A percentile compares a stretch with the other conserved stretches of the same genome.
phyloP scores from a whole-genome alignment of 2,329 filamentous ascomycete species.

The Fusarium irregulare region DNA sequence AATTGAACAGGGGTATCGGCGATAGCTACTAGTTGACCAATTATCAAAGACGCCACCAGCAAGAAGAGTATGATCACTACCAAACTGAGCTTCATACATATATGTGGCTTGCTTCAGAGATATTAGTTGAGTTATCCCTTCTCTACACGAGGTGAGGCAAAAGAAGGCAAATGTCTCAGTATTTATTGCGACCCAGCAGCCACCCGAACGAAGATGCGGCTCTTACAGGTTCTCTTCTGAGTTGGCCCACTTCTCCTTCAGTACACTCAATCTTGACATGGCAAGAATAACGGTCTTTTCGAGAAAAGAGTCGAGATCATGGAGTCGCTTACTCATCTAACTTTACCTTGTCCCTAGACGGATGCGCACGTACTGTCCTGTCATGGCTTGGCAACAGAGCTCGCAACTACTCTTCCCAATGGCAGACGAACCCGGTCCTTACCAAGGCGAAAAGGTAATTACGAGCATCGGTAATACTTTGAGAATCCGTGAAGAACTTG shows the following conservation, averaged over 20 bases:
- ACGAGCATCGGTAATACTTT: background rate
- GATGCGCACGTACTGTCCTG: background rate
- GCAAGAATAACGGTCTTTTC: background rate
- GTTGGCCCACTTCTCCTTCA: background rate
- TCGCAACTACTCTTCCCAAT: background rate
- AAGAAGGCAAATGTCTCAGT: background rate
- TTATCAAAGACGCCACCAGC: background rate
- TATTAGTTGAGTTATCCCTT: background rate
- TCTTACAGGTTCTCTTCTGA: background rate
- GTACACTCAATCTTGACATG: background rate
- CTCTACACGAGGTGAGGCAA: background rate
- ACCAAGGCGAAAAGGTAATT: background rate
- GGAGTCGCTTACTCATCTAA: background rate
- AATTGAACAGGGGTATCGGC: background rate
- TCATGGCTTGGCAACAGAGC: background rate
- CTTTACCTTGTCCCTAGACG: background rate
- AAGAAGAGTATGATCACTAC: background rate
- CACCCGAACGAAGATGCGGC: background rate
- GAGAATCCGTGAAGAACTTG: background rate
- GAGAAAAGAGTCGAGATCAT: background rate
- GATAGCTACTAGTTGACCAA: background rate
- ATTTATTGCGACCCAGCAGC: background rate
- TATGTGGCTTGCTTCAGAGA: background rate
- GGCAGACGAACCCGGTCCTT: background rate
- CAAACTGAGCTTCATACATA: background rate